Conservation (phyloP, 176 grass and related monocot genomes). For the Bothriochloa decipiens region DNA sequence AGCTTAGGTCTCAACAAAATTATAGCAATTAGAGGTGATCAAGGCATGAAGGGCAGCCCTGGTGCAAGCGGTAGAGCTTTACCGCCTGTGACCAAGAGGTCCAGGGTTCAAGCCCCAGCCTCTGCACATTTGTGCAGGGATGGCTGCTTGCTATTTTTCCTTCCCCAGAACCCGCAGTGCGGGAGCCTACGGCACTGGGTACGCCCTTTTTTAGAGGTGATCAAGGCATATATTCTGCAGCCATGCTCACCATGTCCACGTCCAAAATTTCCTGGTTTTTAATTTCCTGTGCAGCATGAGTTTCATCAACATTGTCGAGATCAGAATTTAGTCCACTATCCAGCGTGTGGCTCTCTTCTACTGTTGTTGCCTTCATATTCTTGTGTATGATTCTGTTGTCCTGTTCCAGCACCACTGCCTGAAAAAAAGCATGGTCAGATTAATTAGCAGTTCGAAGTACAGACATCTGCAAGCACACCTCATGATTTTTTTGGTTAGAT, state of each 20-base stretch:
- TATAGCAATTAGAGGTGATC: not conserved
- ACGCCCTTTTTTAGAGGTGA: not conserved
- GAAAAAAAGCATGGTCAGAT: slow-evolving; percentile 36
- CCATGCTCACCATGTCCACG: slow-evolving; percentile 38
- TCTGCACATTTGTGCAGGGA: too few relatives aligned
- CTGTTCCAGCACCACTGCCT: slow-evolving; percentile 16
- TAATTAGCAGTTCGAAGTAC: slow-evolving; percentile 17
- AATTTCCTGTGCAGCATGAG: slow-evolving; percentile 24
- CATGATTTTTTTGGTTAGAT: slow-evolving; percentile 40
- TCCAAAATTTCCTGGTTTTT: slow-evolving; percentile 33
- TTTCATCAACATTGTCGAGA: slow-evolving; percentile 34
- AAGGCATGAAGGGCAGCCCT: too few relatives aligned
- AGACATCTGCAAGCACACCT: slow-evolving; percentile 43
- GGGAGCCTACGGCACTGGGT: too few relatives aligned
- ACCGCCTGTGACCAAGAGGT: too few relatives aligned
- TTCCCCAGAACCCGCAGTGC: too few relatives aligned
- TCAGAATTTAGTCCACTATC: slow-evolving; percentile 15
- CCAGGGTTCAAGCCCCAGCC: too few relatives aligned
- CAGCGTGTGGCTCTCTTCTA: slow-evolving; percentile 15
- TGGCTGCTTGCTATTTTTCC: too few relatives aligned
- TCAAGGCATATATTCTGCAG: not conserved
- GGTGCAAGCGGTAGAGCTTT: too few relatives aligned
- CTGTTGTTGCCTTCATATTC: slow-evolving; percentile 10
- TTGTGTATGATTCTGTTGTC: slow-evolving; percentile 21
- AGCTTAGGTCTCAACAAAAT: not conserved